A percentile compares a stretch with the other conserved stretches of the same genome.
phyloP scores from a whole-genome alignment of 2,329 filamentous ascomycete species.

The Pestalotiopsis sp. region DNA sequence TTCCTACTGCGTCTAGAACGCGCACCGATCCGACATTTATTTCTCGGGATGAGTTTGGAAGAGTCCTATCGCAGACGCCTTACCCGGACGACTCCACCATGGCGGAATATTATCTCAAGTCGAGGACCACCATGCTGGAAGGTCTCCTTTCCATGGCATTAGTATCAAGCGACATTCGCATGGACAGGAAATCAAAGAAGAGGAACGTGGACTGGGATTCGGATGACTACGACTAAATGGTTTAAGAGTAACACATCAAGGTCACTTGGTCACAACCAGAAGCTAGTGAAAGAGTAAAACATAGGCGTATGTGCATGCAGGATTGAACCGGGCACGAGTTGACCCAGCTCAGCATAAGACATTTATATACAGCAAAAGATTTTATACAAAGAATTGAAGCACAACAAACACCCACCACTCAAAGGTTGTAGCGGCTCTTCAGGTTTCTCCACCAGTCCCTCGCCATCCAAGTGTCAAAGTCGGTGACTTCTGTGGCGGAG shows the following conservation, averaged over 20 bases:
- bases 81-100: not conserved
- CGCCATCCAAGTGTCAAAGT: constrained; percentile 53
- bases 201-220: not conserved
- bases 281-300: not conserved
- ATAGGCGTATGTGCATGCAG: not conserved
- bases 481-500: constrained; percentile 42
- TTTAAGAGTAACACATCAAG: no score
- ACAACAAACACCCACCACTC: not conserved
- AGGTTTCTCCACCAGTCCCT: constrained; percentile 45
- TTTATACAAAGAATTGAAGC: not conserved
- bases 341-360: not conserved
- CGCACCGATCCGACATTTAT: not conserved
- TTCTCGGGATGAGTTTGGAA: not conserved
- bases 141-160: not conserved
- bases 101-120: not conserved
- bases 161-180: not conserved
- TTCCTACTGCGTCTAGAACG: not conserved
- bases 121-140: not conserved
- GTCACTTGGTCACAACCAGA: not conserved
- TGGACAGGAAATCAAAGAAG: not conserved
- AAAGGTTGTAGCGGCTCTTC: constrained; percentile 2
- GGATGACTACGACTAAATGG: no score
- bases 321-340: not conserved
- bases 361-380: not conserved
- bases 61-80: not conserved